These are phyloP conservation scores for Xylaria scruposa DNA, from an alignment of 495 filamentous ascomycete genomes.

Conservation along the genomic window DNA sequence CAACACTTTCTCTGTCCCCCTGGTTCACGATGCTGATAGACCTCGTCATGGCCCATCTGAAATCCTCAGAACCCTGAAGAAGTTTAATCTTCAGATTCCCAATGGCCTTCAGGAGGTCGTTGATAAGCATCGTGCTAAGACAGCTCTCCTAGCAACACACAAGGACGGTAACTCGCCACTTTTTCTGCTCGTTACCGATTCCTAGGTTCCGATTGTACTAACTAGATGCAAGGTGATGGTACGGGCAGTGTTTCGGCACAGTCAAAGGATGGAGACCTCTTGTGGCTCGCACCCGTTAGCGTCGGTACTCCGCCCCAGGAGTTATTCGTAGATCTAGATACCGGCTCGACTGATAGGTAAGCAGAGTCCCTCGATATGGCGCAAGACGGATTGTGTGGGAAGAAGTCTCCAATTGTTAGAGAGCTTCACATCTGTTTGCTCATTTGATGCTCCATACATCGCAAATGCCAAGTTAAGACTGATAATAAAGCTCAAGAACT, in stretches of 20 bases:
- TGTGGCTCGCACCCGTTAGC: conserved; percentile 67
- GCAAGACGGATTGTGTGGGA: not conserved
- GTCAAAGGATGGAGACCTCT: conserved; percentile 55
- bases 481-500: conserved; percentile 11
- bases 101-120: conserved; percentile 38
- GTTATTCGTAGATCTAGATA: conserved; percentile 73
- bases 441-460: not conserved
- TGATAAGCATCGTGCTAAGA: conserved; percentile 33
- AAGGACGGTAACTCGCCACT: conserved; percentile 24
- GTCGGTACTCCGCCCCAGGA: conserved; percentile 75
- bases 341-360: conserved; percentile 78
- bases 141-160: conserved; percentile 24
- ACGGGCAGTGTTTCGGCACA: conserved; percentile 31
- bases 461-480: not conserved
- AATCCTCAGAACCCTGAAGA: conserved; percentile 40
- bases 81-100: conserved; percentile 38
- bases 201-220: not conserved
- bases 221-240: conserved; percentile 19
- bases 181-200: not conserved
- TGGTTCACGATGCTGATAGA: conserved; percentile 33
- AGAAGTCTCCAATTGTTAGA: not conserved
- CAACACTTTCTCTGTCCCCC: conserved; percentile 36
- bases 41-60: conserved; percentile 40
- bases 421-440: not conserved
- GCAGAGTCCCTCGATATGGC: conserved; percentile 41